Conservation (phyloP, 148 eudicot genomes). For the Linanthus parryae region DNA sequence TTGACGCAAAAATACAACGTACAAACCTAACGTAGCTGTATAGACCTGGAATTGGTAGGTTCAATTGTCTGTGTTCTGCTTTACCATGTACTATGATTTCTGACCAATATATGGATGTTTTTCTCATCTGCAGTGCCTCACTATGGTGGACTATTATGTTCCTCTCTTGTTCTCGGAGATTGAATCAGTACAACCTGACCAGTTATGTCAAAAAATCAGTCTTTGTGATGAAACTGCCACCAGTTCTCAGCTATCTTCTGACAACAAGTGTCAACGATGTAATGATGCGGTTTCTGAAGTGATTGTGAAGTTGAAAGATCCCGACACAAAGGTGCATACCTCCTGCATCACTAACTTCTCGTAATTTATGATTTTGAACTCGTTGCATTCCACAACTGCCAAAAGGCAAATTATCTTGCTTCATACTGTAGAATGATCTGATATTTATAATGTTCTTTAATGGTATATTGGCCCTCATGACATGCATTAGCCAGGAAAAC, state of each 20-base stretch:
- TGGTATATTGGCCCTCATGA: too few species aligned
- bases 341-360: background rate
- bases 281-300: constrained; percentile 51
- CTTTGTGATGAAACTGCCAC: constrained; percentile 39
- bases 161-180: constrained; percentile 66
- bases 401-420: too few species aligned
- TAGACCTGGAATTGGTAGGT: too few species aligned
- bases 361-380: constrained; percentile 2
- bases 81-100: too few species aligned
- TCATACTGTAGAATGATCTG: too few species aligned
- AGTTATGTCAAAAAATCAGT: constrained; percentile 52
- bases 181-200: constrained; percentile 48
- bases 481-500: too few species aligned
- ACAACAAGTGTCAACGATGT: constrained; percentile 56
- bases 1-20: too few species aligned
- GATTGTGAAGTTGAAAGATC: constrained; percentile 65
- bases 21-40: too few species aligned
- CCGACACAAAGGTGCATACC: constrained; percentile 64
- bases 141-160: constrained; percentile 74
- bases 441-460: too few species aligned
- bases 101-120: too few species aligned
- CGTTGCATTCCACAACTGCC: too few species aligned
- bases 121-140: constrained; percentile 70
- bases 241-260: constrained; percentile 15
- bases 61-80: too few species aligned